Evolutionary conservation across 805 yeast species (phyloP).

Genomic region (Torulaspora franciscae): DNA sequence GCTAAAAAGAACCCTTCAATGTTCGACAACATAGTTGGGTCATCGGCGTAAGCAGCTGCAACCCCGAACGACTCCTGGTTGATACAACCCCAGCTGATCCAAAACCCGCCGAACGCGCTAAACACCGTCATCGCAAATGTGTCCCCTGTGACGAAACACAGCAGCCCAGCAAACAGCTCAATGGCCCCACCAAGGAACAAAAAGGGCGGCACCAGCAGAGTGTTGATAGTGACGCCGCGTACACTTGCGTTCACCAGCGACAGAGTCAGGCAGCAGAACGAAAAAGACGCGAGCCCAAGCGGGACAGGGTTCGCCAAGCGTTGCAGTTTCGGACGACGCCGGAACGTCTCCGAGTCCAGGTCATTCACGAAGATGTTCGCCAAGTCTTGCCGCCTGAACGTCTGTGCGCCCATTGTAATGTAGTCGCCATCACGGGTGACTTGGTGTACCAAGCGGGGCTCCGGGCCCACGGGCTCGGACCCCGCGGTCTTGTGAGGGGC

Average conservation of each 20-base stretch:
- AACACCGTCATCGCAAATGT: conserved; percentile 64
- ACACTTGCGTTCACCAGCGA: conserved; percentile 61
- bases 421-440: conserved; percentile 35
- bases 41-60: conserved; percentile 43
- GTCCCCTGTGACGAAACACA: conserved; percentile 71
- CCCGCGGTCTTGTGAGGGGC: conserved; percentile 9
- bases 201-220: conserved; percentile 60
- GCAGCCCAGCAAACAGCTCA: conserved; percentile 67
- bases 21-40: conserved; percentile 42
- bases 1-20: conserved; percentile 55
- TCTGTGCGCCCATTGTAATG: conserved; percentile 39
- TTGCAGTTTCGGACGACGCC: conserved; percentile 10
- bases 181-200: conserved; percentile 70
- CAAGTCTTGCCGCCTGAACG: conserved; percentile 51
- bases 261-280: conserved; percentile 51
- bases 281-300: conserved; percentile 66
- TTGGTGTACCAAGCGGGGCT: conserved; percentile 16
- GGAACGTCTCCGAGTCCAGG: conserved; percentile 42
- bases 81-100: conserved; percentile 71
- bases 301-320: conserved; percentile 73
- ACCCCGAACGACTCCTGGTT: conserved; percentile 55
- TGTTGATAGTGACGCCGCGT: conserved; percentile 58
- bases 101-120: conserved; percentile 59
- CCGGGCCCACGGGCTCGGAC: background rate
- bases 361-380: conserved; percentile 60